Evolutionary conservation across 441 rosid genomes (phyloP).

Genomic region (Melastoma candidum): DNA sequence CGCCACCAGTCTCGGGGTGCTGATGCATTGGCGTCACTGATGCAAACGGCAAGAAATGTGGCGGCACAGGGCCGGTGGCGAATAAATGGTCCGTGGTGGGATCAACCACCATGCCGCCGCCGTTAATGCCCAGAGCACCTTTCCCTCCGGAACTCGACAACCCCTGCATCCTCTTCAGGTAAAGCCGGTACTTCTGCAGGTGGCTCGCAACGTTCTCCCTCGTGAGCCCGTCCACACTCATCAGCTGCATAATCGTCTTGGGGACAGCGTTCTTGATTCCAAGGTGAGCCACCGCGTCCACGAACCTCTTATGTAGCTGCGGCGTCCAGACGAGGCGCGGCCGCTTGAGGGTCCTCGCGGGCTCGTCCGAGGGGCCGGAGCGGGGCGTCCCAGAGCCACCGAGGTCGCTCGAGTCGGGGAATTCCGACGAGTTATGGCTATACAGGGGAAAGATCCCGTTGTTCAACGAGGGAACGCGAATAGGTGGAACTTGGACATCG

Average conservation of each 20-base stretch:
- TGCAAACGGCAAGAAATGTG: constrained; percentile 81
- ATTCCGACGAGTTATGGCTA: constrained; percentile 48
- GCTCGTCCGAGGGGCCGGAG: constrained; percentile 49
- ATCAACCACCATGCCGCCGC: constrained; percentile 30
- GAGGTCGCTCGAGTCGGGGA: constrained; percentile 52
- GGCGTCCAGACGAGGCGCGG: constrained; percentile 10
- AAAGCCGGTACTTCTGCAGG: constrained; percentile 81
- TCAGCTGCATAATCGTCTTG: constrained; percentile 8
- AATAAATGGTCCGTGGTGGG: constrained; percentile 79
- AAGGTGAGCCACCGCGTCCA: constrained; percentile 7
- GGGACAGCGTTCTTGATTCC: constrained; percentile 8
- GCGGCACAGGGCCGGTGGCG: constrained; percentile 85
- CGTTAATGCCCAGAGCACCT: constrained; percentile 12
- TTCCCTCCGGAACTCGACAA: constrained; percentile 45
- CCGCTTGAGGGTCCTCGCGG: constrained; percentile 27
- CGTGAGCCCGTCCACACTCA: constrained; percentile 21
- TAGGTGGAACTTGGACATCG: constrained; percentile 7
- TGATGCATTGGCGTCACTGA: constrained; percentile 58
- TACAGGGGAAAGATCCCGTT: background rate
- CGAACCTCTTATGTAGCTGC: constrained; percentile 9
- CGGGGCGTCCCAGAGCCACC: constrained; percentile 30
- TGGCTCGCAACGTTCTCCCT: constrained; percentile 96
- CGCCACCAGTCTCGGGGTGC: constrained; percentile 54
- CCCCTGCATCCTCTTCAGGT: constrained; percentile 88
- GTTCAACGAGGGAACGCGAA: constrained; percentile 14